These are phyloP conservation scores for Daldinia eschscholtzii DNA, from an alignment of 2,329 filamentous ascomycete genomes.

Conservation along the genomic window DNA sequence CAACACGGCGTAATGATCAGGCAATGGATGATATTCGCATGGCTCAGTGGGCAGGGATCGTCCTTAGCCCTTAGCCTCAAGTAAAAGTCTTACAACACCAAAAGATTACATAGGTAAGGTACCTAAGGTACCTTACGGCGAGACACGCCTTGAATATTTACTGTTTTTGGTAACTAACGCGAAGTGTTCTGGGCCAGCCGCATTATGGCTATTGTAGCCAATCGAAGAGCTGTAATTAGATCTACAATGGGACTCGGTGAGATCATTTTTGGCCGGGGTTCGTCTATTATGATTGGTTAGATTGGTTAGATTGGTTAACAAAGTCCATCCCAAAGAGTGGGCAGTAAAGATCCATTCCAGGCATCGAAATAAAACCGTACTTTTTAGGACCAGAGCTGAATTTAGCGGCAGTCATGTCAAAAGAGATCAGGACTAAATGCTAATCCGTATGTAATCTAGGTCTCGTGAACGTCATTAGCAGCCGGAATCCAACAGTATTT, in stretches of 20 bases:
- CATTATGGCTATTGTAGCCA: neutral
- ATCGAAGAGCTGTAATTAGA: neutral
- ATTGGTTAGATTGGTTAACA: conserved; percentile 14
- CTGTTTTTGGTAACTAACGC: conserved; percentile 17
- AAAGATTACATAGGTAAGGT: neutral
- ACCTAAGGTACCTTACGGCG: neutral
- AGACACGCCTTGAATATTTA: neutral
- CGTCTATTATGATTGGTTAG: conserved; percentile 7
- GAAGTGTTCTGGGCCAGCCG: conserved; percentile 10
- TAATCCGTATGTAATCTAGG: neutral
- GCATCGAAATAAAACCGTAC: conserved; percentile 36
- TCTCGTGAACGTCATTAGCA: neutral
- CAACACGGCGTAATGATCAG: neutral
- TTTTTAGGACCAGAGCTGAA: neutral
- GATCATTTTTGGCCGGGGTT: conserved; percentile 26
- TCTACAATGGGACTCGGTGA: conserved; percentile 9
- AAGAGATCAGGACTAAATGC: neutral
- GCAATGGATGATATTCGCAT: neutral
- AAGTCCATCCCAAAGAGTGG: conserved; percentile 13
- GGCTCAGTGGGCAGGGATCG: conserved; percentile 21
- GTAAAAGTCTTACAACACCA: conserved; percentile 3
- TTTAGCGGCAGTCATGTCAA: neutral
- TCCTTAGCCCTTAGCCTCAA: conserved; percentile 16
- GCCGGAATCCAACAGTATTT: neutral
- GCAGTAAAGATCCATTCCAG: conserved; percentile 38